phyloP scores from a whole-genome alignment of 331 rosid genomes.

The Stylosanthes scabra region DNA sequence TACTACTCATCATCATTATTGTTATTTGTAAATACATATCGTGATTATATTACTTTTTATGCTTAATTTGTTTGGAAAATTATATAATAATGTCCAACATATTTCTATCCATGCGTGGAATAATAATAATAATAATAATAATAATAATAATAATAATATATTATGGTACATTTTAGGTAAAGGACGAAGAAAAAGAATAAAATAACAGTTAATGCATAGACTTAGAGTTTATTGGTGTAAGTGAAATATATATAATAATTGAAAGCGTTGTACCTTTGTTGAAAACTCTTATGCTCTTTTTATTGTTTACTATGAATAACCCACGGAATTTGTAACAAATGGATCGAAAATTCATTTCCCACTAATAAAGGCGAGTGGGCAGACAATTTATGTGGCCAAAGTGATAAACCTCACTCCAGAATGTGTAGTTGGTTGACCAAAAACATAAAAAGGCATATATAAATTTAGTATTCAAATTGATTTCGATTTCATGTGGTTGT shows the following conservation, averaged over 20 bases:
- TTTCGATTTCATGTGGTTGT: too few species aligned
- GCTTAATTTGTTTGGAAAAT: background rate
- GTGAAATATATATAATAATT: background rate
- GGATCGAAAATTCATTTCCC: background rate
- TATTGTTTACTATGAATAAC: background rate
- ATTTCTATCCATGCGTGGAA: background rate
- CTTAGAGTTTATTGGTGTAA: background rate
- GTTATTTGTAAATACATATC: too few species aligned
- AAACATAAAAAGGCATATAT: too few species aligned
- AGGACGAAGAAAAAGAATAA: background rate
- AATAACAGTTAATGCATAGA: background rate
- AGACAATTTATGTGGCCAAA: constrained; percentile 5
- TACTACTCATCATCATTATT: too few species aligned
- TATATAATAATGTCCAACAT: background rate
- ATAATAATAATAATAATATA: too few species aligned
- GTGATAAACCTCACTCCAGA: constrained; percentile 15
- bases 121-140: too few species aligned
- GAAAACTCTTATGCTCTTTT: background rate
- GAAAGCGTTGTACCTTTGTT: background rate
- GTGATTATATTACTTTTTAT: background rate
- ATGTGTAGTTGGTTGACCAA: constrained; percentile 7
- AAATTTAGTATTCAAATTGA: too few species aligned
- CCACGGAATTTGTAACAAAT: background rate
- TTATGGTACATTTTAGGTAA: background rate
- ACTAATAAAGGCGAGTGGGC: constrained; percentile 12